Evolutionary conservation across 345 rosid genomes (phyloP), one percentile per base, ranked within the genome.

Genomic region (Euclidium syriacum): DNA sequence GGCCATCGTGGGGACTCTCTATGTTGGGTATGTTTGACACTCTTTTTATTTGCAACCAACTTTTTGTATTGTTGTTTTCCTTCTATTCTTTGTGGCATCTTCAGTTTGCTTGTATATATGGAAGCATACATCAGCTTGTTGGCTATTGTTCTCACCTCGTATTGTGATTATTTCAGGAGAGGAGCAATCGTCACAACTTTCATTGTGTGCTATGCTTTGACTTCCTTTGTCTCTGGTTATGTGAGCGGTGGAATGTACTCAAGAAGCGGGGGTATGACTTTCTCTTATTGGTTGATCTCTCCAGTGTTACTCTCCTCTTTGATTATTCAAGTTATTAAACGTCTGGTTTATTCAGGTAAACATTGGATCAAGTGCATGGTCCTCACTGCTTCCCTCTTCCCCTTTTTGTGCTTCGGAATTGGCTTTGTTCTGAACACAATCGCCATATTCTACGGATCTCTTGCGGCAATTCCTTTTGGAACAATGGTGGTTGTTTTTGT

Each of bases 161-260:
- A 33, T 30, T 56, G 41, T 41, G 29, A 32, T 33, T 71, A 40
- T 56, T 67, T 33, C 83, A 95, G 99, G 97, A 88, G 99, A 82
- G 99, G 99, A 76, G 97, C 99, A 32, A 95, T 95, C 71, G 96
- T 88, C 65, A 95, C 99, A 20, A 90, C 99, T 53, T 95, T 88
- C 77, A 90, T 95, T 43, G 85, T 90, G 20, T 95, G 96, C 64
- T 95, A 95, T 60, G 99, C 99, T 53, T 81, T 95, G 72, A 95
- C 97, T 10, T 95, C 99, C 34, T 95, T 95, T 66, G 74, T 95
- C 60, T 82, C 99, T 72, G 99, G 99, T 68, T 95, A 95, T 58
- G 97, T 95, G 67, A 95, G 96, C 9, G 99, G 99, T 59, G 99
- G 99, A 43, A 88, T 95, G 97, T 90, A 95, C 79, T 95, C 99